Base-by-base conservation (phyloP, 257 asterid genomes). In the Plantago ovata region DNA sequence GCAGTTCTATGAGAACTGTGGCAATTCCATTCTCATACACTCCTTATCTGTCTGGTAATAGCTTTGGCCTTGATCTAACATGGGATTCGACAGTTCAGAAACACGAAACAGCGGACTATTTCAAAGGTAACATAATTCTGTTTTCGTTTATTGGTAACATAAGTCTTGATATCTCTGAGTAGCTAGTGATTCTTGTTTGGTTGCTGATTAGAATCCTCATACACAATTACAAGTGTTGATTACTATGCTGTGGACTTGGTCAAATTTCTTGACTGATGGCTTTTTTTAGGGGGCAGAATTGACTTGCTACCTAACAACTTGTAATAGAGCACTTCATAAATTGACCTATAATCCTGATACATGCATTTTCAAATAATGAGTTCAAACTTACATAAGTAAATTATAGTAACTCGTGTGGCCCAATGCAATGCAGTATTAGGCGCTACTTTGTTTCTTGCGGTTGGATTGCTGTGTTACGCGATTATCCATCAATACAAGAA, bases 1-100 rank as follows among this genome's bases (percentile, higher is more conserved):
- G 88, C 48, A 15, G 10, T 6, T 14, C 14, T 14, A 39, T 78
- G 32, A 73, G 61, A 50, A 70, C 70, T 11, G 71, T 78, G 1
- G 65, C 58, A 4, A 75, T 81, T 8, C 88, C 84, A 3, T 81
- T 78, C 60, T 53, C 79, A 0, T 81, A 81, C 46, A 78, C 75
- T 64, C 75, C 71, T 4, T 81, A 78, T 46, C 13, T 81, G 22
- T 72, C 82, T 13, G 88, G 68, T 33, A 60, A 67, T 50, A 75
- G 71, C 47, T 81, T 81, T 69, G 87, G 87, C 7, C 79, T 78
- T 3, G 55, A 53, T 15, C 58, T 81, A 0, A 78, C 77, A 7
- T 81, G 88, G 88, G 21, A 51, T 21, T 20, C 62, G 22, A 39
- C 7, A 39, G 64, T 38, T 23, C 50, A 3, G 44, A 38, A 50